These are phyloP conservation scores for Penicillium sp. DNA, from an alignment of 2,329 filamentous ascomycete genomes.

Conservation along the genomic window DNA sequence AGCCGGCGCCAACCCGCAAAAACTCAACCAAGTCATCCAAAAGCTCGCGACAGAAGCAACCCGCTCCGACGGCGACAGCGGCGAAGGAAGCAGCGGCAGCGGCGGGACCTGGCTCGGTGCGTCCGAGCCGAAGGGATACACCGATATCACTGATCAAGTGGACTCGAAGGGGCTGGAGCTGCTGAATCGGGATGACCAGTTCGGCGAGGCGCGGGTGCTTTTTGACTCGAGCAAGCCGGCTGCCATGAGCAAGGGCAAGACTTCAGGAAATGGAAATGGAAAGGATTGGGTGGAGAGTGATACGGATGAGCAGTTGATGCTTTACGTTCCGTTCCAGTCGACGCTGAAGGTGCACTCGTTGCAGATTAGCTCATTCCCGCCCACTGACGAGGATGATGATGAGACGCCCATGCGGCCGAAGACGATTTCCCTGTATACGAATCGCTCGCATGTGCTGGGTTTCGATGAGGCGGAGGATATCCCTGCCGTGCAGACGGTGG, in stretches of 20 bases:
- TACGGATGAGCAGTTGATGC: constrained; percentile 93
- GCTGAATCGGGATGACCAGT: constrained; percentile 80
- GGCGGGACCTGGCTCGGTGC: constrained; percentile 72
- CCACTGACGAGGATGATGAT: constrained; percentile 62
- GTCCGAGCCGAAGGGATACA: constrained; percentile 76
- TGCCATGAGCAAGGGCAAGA: constrained; percentile 53
- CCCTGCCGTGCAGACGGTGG: constrained; percentile 77
- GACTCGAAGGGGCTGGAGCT: constrained; percentile 82
- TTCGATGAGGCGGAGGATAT: constrained; percentile 94
- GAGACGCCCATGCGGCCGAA: constrained; percentile 80
- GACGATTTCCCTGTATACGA: constrained; percentile 83
- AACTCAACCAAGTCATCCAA: constrained; percentile 72
- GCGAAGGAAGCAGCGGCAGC: constrained; percentile 44
- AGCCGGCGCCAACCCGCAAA: constrained; percentile 72
- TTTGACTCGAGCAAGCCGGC: constrained; percentile 73
- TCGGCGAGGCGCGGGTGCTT: constrained; percentile 72
- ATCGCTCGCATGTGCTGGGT: constrained; percentile 85
- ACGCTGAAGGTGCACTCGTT: constrained; percentile 86
- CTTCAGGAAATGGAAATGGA: constrained; percentile 48
- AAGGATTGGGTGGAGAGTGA: constrained; percentile 91
- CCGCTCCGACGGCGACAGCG: constrained; percentile 49
- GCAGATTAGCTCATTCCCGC: constrained; percentile 82
- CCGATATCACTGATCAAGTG: constrained; percentile 79
- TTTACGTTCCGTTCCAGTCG: constrained; percentile 87
- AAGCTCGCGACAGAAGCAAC: constrained; percentile 70